A percentile compares a stretch with the other conserved stretches of the same genome.
Evolutionary conservation across 2,329 filamentous ascomycete genomes (phyloP).

Genomic region (Venturiaceae sp.): DNA sequence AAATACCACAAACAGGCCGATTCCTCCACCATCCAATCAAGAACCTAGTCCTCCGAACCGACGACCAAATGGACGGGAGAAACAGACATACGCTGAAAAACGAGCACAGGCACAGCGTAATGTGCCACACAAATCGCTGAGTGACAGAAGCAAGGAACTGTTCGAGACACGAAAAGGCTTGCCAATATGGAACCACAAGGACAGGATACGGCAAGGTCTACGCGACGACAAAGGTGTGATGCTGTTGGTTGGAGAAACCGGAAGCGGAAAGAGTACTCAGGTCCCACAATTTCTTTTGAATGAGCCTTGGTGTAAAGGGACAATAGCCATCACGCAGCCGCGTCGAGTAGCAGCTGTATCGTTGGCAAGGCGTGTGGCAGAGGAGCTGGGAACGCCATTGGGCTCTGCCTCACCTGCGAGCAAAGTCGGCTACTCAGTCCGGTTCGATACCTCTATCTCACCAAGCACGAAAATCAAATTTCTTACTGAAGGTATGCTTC

Average conservation of each 20-base stretch:
- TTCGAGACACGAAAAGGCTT: conserved; percentile 50
- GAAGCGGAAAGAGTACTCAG: conserved; percentile 94
- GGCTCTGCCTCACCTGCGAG: conserved; percentile 48
- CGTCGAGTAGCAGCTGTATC: conserved; percentile 89
- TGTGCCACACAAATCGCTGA: not conserved
- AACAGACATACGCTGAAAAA: not conserved
- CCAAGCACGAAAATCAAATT: conserved; percentile 82
- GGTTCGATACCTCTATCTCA: conserved; percentile 84
- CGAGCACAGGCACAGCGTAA: not conserved
- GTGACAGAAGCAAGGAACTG: conserved; percentile 10
- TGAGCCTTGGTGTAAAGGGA: conserved; percentile 75
- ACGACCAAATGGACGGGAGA: conserved; percentile 1
- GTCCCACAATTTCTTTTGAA: conserved; percentile 79
- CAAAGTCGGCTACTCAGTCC: conserved; percentile 83
- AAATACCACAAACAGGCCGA: not conserved
- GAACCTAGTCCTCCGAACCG: not conserved
- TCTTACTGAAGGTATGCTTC: conserved; percentile 88
- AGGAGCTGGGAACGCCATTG: conserved; percentile 63
- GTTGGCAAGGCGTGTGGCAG: conserved; percentile 76
- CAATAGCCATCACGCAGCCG: conserved; percentile 90
- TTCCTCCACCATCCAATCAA: not conserved
- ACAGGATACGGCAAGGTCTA: conserved; percentile 58
- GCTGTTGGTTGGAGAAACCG: conserved; percentile 84
- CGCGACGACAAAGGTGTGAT: conserved; percentile 58
- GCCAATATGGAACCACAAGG: conserved; percentile 69